Conservation (phyloP, 1,139 yeast species). For the Magnusiomyces ingens region DNA sequence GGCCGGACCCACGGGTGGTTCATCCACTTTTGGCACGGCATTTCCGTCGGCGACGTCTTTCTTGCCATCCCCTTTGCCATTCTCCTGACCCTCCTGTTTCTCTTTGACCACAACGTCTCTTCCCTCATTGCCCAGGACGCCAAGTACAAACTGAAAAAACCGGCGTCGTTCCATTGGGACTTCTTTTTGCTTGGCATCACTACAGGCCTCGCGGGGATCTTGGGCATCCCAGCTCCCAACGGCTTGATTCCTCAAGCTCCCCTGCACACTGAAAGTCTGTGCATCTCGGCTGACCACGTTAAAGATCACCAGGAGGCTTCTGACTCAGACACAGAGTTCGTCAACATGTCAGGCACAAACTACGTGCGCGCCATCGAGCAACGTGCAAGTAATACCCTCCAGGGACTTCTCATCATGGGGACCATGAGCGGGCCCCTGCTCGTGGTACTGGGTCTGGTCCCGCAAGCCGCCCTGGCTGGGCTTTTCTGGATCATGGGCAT, state of each 20-base stretch:
- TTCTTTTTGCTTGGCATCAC: conserved; percentile 75
- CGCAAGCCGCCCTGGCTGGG: conserved; percentile 91
- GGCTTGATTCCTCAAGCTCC: conserved; percentile 98
- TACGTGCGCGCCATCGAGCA: conserved; percentile 70
- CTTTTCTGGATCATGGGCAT: conserved; percentile 90
- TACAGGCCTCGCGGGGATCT: conserved; percentile 76
- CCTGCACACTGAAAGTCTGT: conserved; percentile 72
- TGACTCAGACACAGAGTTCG: background rate
- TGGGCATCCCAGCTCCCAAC: conserved; percentile 94
- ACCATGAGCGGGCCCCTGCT: conserved; percentile 88
- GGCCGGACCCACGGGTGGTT: conserved; percentile 60
- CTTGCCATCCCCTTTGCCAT: conserved; percentile 90
- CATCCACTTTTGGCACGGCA: conserved; percentile 63
- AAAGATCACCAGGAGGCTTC: conserved; percentile 23
- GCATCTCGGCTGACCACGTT: conserved; percentile 44
- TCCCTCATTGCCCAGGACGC: conserved; percentile 85
- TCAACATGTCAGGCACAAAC: conserved; percentile 1
- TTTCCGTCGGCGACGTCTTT: conserved; percentile 68
- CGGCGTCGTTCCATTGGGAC: conserved; percentile 91
- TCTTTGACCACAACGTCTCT: conserved; percentile 92
- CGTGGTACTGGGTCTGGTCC: conserved; percentile 74
- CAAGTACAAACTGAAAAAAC: conserved; percentile 74
- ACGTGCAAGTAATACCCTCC: conserved; percentile 72
- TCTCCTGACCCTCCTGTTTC: conserved; percentile 72
- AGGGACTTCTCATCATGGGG: conserved; percentile 75